Base-by-base conservation (phyloP, 208 protist species). In the Wallacemonas rigidus region DNA sequence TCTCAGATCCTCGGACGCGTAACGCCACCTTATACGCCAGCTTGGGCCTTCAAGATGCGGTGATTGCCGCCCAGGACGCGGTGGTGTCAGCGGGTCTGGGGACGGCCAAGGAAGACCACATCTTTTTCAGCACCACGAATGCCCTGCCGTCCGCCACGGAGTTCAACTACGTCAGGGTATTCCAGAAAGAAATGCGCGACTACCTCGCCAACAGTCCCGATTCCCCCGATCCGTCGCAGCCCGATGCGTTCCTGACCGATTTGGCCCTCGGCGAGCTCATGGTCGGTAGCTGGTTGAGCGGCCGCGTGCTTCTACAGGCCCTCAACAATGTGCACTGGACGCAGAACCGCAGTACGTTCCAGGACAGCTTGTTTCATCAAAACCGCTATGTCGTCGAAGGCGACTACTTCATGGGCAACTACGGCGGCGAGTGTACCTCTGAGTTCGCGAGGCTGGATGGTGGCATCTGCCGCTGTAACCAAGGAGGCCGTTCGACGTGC, bases 331-430 rank as follows among this genome's bases (percentile, higher is more conserved):
- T 60, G 39, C 12, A 9, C 0, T 77, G 70, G 68, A 68, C 62
- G 38, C 8, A 11, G 12, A 56, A 67, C 67, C 62, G 74, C 3
- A 7, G 54, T 1, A 57, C 67, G 6, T 88, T 76, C 69, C 5
- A 72, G 69, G 9, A 11, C 0, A 58, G 67, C 5, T 26, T 88
- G 1, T 88, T 88, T 63, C 3, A 61, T 2, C 88, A 93, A 63
- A 77, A 81, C 26, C 80, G 85, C 26, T 90, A 87, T 72, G 55
- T 87, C n/a, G 60, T 90, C 15, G 77, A 72, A 47, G 74, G 72
- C 12, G 85, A 90, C 76, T 72, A 80, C 55, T 62, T 93, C 35
- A 38, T 89, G 39, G 88, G 85, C 50, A 80, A 89, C 71, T 93
- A 80, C 74, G 84, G 88, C 56, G 84, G 74, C n/a, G 17, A 38